Evolutionary conservation across 1,284 basidiomycete genomes (phyloP).

Genomic region (Chiua sp.): DNA sequence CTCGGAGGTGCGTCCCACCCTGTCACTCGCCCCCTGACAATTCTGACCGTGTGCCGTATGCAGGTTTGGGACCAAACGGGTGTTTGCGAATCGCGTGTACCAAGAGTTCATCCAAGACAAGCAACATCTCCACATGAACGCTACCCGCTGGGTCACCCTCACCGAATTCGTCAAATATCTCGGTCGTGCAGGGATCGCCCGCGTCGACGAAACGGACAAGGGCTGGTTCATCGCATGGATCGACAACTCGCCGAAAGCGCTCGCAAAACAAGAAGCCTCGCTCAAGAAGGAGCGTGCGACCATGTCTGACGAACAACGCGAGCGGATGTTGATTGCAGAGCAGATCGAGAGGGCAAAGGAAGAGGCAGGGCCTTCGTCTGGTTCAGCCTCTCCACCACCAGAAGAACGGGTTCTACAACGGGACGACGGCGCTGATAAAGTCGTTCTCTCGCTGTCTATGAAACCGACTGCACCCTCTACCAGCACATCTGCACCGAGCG

Average conservation of each 20-base stretch:
- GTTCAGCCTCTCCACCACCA: slow-evolving; percentile 45
- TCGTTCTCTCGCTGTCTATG: slow-evolving; percentile 69
- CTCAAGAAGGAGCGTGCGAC: slow-evolving; percentile 93
- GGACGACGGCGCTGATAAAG: slow-evolving; percentile 74
- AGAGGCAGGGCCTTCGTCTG: slow-evolving; percentile 38
- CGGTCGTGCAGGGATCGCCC: slow-evolving; percentile 85
- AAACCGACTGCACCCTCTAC: slow-evolving; percentile 50
- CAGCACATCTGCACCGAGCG: slow-evolving; percentile 27
- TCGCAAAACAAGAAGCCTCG: slow-evolving; percentile 88
- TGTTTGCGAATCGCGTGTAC: slow-evolving; percentile 95
- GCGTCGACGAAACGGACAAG: slow-evolving; percentile 98
- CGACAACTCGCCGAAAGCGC: slow-evolving; percentile 92
- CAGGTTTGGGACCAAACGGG: slow-evolving; percentile 93
- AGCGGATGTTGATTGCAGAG: slow-evolving; percentile 88
- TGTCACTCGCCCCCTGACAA: neutral
- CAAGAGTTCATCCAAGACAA: slow-evolving; percentile 99
- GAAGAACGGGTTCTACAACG: slow-evolving; percentile 71
- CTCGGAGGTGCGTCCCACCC: slow-evolving; percentile 62
- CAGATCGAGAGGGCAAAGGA: slow-evolving; percentile 92
- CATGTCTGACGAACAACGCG: slow-evolving; percentile 93
- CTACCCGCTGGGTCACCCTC: slow-evolving; percentile 96
- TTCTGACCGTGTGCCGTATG: neutral
- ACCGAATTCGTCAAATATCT: slow-evolving; percentile 94
- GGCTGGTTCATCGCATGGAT: slow-evolving; percentile 98
- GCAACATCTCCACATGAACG: slow-evolving; percentile 97